Percentiles rank a stretch among this genome's conserved stretches.
phyloP scores from a whole-genome alignment of 306 rosid genomes.

The Abrus pulchellus region DNA sequence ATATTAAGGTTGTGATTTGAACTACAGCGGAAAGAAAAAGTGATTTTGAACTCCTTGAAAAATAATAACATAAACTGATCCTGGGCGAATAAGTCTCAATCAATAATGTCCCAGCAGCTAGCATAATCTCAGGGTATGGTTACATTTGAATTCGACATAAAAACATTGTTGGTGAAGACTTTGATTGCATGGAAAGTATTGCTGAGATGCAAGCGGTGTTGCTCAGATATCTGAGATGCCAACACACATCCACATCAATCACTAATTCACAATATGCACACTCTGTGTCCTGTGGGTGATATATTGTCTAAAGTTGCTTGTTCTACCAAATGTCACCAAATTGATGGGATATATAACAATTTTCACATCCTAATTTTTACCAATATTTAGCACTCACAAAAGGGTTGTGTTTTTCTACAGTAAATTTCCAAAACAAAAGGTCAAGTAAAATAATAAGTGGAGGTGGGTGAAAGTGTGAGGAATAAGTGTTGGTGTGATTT shows the following conservation, averaged over 20 bases:
- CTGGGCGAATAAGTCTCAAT: slow-evolving; percentile 2
- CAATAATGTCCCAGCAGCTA: slow-evolving; percentile 1
- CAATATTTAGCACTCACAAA: no score
- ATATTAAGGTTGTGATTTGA: no score
- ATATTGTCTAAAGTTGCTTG: slow-evolving; percentile 7
- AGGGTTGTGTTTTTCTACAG: no score
- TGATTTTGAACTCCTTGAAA: no score
- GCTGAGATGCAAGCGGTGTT: not conserved
- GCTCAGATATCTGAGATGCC: not conserved
- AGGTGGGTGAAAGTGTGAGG: no score
- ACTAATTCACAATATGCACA: not conserved
- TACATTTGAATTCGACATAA: slow-evolving; percentile 8
- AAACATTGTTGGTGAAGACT: slow-evolving; percentile 27
- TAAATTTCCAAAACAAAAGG: no score
- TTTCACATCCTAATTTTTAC: no score
- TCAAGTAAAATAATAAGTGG: no score
- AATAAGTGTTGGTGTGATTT: no score
- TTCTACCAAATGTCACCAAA: not conserved
- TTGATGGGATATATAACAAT: no score
- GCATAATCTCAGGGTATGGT: slow-evolving; percentile 1
- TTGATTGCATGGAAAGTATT: not conserved
- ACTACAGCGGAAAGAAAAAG: no score
- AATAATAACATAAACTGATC: no score
- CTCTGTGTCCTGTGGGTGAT: not conserved
- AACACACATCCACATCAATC: slow-evolving; percentile 33